These are phyloP conservation scores for Camellia lanceoleosa DNA, from an alignment of 148 eudicot species.

Conservation along the genomic window DNA sequence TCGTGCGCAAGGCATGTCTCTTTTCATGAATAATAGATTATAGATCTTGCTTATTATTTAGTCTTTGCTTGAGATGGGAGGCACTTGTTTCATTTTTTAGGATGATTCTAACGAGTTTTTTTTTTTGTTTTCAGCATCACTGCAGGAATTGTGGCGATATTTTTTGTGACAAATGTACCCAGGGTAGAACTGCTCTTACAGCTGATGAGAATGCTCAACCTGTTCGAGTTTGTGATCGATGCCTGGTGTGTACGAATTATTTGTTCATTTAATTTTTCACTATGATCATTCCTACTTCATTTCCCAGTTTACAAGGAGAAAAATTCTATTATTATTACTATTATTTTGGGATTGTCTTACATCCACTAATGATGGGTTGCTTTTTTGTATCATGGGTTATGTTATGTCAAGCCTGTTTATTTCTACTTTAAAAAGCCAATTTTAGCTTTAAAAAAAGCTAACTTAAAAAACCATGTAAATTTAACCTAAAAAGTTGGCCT, in stretches of 20 bases:
- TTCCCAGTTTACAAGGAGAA: neutral
- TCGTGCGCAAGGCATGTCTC: slow-evolving; percentile 62
- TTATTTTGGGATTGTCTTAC: neutral
- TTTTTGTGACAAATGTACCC: slow-evolving; percentile 84
- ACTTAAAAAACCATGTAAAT: too few relatives aligned
- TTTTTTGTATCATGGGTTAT: neutral
- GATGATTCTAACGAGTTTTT: slow-evolving; percentile 16
- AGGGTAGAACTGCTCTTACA: slow-evolving; percentile 71
- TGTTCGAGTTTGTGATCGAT: slow-evolving; percentile 83
- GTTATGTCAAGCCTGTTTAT: neutral
- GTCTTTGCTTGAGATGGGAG: slow-evolving; percentile 7
- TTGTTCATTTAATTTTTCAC: neutral
- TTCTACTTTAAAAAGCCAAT: too few relatives aligned
- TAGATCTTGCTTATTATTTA: slow-evolving; percentile 1
- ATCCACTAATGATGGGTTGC: neutral
- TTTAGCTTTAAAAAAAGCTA: too few relatives aligned
- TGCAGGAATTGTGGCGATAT: slow-evolving; percentile 86
- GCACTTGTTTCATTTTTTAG: neutral
- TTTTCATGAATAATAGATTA: neutral
- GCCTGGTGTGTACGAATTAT: slow-evolving; percentile 47
- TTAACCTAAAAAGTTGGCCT: too few relatives aligned
- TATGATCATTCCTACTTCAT: neutral
- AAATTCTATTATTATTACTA: neutral
- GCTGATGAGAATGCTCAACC: slow-evolving; percentile 66
- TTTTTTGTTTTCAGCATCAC: slow-evolving; percentile 52